A percentile compares a stretch with the other conserved stretches of the same genome.
Evolutionary conservation across 2,329 filamentous ascomycete genomes (phyloP).

Genomic region (Akanthomyces muscarius): DNA sequence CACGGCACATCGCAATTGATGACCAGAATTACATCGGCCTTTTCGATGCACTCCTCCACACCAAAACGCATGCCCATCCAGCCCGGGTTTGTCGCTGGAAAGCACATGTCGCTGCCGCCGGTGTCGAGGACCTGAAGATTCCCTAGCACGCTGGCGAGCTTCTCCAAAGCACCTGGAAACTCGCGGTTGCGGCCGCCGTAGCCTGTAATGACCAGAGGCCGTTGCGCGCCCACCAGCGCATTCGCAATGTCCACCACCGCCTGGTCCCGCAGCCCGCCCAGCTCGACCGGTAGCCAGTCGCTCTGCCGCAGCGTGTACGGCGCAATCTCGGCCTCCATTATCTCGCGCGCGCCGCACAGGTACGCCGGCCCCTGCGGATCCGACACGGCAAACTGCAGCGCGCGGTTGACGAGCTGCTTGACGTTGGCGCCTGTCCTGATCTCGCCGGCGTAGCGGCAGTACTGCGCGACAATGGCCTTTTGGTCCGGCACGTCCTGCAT

Average conservation of each 20-base stretch:
- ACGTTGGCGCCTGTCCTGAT: slow-evolving; percentile 81
- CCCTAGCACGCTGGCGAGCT: slow-evolving; percentile 63
- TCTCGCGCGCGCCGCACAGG: slow-evolving; percentile 70
- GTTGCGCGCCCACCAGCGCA: slow-evolving; percentile 58
- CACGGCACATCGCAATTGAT: slow-evolving; percentile 90
- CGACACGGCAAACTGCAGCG: slow-evolving; percentile 74
- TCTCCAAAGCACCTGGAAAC: slow-evolving; percentile 57
- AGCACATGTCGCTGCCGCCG: slow-evolving; percentile 77
- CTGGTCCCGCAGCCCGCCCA: slow-evolving; percentile 52
- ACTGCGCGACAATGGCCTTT: slow-evolving; percentile 75
- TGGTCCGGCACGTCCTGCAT: slow-evolving; percentile 81
- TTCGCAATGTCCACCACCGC: slow-evolving; percentile 59
- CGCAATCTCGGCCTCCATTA: slow-evolving; percentile 80
- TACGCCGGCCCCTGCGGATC: slow-evolving; percentile 79
- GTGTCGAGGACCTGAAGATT: slow-evolving; percentile 70
- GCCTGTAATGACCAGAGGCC: slow-evolving; percentile 67
- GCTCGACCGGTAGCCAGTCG: slow-evolving; percentile 67
- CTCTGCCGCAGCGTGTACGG: slow-evolving; percentile 65
- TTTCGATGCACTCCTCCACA: slow-evolving; percentile 65
- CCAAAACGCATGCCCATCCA: slow-evolving; percentile 72
- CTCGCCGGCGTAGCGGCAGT: slow-evolving; percentile 79
- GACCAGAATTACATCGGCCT: slow-evolving; percentile 80
- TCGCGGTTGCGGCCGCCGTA: slow-evolving; percentile 67
- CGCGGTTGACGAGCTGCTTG: slow-evolving; percentile 85
- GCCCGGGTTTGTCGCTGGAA: slow-evolving; percentile 64